A percentile compares a stretch with the other conserved stretches of the same genome.
phyloP scores from a whole-genome alignment of 352 stramenopile genomes.

The Phytophthora boehmeriae region DNA sequence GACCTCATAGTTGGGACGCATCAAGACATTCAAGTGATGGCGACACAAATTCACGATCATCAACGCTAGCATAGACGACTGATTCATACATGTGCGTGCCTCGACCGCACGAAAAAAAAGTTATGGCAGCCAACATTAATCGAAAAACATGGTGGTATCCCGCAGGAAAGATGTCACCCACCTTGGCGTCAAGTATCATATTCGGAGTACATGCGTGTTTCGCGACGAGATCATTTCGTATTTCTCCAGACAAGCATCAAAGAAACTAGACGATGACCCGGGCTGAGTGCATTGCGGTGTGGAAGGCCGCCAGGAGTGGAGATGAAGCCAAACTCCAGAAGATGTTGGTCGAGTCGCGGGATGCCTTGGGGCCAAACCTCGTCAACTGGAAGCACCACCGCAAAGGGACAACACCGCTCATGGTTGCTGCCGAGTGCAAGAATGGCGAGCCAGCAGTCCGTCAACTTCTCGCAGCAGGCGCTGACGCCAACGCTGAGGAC shows the following conservation, averaged over 20 bases:
- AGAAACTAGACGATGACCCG: conserved; percentile 29
- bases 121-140: neutral
- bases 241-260: conserved; percentile 8
- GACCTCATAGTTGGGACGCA: neutral
- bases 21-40: neutral
- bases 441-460: conserved; percentile 19
- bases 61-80: no score
- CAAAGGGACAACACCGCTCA: conserved; percentile 68
- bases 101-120: neutral
- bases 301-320: conserved; percentile 37
- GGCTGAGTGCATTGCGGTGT: conserved; percentile 36
- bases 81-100: no score
- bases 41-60: neutral
- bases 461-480: conserved; percentile 53
- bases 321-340: conserved; percentile 29
- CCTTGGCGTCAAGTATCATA: neutral
- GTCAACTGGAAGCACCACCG: conserved; percentile 44
- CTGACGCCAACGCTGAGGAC: conserved; percentile 51
- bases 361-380: conserved; percentile 32
- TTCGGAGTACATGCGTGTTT: no score
- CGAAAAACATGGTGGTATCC: neutral
- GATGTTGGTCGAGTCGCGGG: conserved; percentile 25
- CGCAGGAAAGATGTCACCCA: neutral
- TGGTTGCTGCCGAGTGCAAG: conserved; percentile 51
- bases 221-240: conserved; percentile 15